A percentile compares a stretch with the other conserved stretches of the same genome.
These are phyloP conservation scores for Sporisorium sorghi DNA, from an alignment of 1,284 basidiomycete genomes.

Conservation along the genomic window DNA sequence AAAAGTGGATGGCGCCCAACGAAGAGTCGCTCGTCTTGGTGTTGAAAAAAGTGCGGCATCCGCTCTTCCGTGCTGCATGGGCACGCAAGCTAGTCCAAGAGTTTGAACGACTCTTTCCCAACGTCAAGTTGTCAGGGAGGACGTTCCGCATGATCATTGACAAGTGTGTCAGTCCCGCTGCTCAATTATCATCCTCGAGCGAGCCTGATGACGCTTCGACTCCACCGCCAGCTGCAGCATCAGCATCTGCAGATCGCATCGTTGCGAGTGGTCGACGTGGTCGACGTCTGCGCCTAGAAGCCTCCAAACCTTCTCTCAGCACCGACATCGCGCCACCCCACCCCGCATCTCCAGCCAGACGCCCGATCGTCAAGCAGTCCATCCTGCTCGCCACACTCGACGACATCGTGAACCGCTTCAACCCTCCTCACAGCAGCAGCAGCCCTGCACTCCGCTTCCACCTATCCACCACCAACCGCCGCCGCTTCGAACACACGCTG, in stretches of 20 bases:
- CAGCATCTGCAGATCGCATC: background rate
- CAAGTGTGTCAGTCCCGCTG: conserved; percentile 15
- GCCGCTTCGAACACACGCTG: conserved; percentile 25
- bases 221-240: too few species aligned
- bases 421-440: too few species aligned
- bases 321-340: background rate
- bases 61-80: conserved; percentile 32
- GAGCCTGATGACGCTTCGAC: background rate
- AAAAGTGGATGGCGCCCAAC: conserved; percentile 10
- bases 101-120: conserved; percentile 19
- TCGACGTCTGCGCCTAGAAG: conserved; percentile 15
- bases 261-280: conserved; percentile 24
- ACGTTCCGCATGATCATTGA: conserved; percentile 26
- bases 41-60: conserved; percentile 31
- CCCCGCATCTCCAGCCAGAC: background rate
- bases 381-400: conserved; percentile 13
- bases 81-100: conserved; percentile 27
- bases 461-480: conserved; percentile 20
- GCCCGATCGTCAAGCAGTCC: conserved; percentile 17
- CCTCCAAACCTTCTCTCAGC: background rate
- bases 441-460: background rate
- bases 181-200: background rate
- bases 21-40: conserved; percentile 38
- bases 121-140: conserved; percentile 18
- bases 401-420: conserved; percentile 24